Base-by-base conservation (phyloP, 495 filamentous ascomycete genomes). In the Aspergillus incahuasiensis region DNA sequence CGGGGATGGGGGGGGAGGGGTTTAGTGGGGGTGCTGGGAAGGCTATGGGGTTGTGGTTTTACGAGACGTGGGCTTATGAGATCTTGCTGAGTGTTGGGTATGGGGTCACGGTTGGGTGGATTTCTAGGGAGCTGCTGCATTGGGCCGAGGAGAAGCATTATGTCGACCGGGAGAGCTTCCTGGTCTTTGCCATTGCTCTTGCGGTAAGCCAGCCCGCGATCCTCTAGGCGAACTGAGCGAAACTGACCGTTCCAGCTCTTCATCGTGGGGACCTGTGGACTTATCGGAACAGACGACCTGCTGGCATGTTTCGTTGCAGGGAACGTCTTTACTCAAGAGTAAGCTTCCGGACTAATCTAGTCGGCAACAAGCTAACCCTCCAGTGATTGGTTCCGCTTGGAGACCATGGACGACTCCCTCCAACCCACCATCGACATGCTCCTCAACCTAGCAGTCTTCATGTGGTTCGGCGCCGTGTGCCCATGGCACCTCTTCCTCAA, bases 251-350 rank as follows among this genome's bases (percentile, higher is more conserved):
- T 5, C 5, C 40, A 78, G 75, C 75, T 94, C 9, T 95, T 97
- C 63, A 88, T 95, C 54, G 79, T 88, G 3, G 91, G 90, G 12
- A 95, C 90, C 0, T 90, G 88, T 60, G 91, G 91, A 11, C 82
- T 96, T 78, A 84, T 96, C 54, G 92, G 92, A 2, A 94, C 85
- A 42, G 92, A 96, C 68, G 92, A 96, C 57, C 86, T 96, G 15
- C 79, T 97, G 1, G 91, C 92, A 2, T 96, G 90, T 71, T 97
- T 97, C 62, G 85, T 96, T 55, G 91, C 92, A 16, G 92, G 92
- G 3, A 96, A 96, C 62, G 84, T 82, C 6, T 94, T 97, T 59
- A 95, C 89, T 5, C 89, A 88, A 80, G 91, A 88, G 80, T 83
- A 74, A 56, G 77, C 63, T 16, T 25, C 40, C 34, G 16, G 6